Evolutionary conservation across 768 basidiomycete species (phyloP).

Genomic region (Serendipita sp.): DNA sequence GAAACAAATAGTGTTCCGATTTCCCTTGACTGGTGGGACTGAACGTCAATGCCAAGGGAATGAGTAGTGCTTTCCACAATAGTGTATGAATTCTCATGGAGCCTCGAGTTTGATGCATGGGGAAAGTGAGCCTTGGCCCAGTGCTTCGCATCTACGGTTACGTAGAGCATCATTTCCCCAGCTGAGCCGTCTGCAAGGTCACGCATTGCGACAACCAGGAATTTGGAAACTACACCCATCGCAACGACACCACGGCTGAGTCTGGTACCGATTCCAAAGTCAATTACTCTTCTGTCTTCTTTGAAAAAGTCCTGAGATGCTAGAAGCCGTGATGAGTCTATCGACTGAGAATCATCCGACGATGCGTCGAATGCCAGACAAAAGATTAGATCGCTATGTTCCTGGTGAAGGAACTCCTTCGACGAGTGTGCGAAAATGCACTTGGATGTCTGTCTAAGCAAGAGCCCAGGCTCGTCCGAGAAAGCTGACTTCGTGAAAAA

Average conservation of each 20-base stretch:
- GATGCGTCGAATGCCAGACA: slow-evolving; percentile 74
- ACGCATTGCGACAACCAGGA: slow-evolving; percentile 76
- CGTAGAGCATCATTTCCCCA: slow-evolving; percentile 73
- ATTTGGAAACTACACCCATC: slow-evolving; percentile 85
- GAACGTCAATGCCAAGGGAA: slow-evolving; percentile 87
- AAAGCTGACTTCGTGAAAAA: slow-evolving; percentile 83
- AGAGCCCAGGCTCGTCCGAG: slow-evolving; percentile 33
- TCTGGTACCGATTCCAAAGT: slow-evolving; percentile 66
- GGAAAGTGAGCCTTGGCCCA: slow-evolving; percentile 92
- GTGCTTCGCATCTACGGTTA: slow-evolving; percentile 60
- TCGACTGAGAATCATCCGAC: slow-evolving; percentile 12
- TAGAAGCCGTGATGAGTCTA: slow-evolving; percentile 45
- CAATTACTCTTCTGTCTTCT: slow-evolving; percentile 47
- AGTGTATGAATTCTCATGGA: slow-evolving; percentile 88
- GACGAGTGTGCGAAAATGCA: slow-evolving; percentile 88
- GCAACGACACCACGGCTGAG: slow-evolving; percentile 81
- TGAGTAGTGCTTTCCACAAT: slow-evolving; percentile 88
- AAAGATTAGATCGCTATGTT: slow-evolving; percentile 60
- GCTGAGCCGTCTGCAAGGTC: slow-evolving; percentile 37
- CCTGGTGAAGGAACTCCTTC: slow-evolving; percentile 63
- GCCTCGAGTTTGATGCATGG: slow-evolving; percentile 59
- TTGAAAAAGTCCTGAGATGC: slow-evolving; percentile 76
- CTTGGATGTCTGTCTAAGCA: slow-evolving; percentile 53
- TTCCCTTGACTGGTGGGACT: slow-evolving; percentile 35
- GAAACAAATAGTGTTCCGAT: slow-evolving; percentile 90